Evolutionary conservation across 129 eudicot genomes (phyloP).

Genomic region (Daucus carota): DH1_v3.0 NC_030382.2:39645501-39646000

Average conservation of each 20-base stretch:
- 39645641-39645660: constrained; percentile 8
- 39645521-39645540: neutral
- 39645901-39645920: neutral
- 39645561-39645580: neutral
- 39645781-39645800: neutral
- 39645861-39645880: neutral
- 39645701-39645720: neutral
- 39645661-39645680: neutral
- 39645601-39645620: neutral
- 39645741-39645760: neutral
- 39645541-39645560: neutral
- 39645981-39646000: neutral
- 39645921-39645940: neutral
- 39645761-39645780: neutral
- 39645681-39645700: constrained; percentile 6
- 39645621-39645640: constrained; percentile 4
- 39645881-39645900: constrained; percentile 6
- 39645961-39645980: constrained; percentile 7
- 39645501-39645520: neutral
- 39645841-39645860: neutral
- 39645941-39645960: neutral
- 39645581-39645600: neutral
- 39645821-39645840: neutral
- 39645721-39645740: neutral
- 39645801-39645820: neutral